phyloP scores from a whole-genome alignment of 495 filamentous ascomycete species.

The Eremomyces bilateralis region DNA sequence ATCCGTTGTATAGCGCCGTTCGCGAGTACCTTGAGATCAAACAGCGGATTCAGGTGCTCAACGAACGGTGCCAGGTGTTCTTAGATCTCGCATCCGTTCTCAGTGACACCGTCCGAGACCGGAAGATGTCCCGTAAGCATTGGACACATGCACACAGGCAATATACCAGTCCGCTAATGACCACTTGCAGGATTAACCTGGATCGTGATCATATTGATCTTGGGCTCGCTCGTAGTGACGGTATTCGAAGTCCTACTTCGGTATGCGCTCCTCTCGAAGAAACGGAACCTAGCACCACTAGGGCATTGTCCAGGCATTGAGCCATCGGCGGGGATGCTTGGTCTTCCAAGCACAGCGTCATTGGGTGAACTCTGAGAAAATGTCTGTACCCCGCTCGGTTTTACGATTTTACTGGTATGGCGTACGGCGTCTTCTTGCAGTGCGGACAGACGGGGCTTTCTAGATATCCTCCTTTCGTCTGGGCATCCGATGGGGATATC shows the following conservation, averaged over 20 bases:
- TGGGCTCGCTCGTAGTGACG: constrained; percentile 77
- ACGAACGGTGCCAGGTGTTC: constrained; percentile 92
- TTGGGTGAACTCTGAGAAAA: no score
- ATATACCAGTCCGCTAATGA: neutral
- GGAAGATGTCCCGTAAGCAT: constrained; percentile 58
- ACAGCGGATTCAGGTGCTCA: constrained; percentile 79
- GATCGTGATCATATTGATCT: constrained; percentile 92
- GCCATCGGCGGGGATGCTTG: no score
- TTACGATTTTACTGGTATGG: no score
- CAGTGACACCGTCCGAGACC: constrained; percentile 74
- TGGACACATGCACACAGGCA: neutral
- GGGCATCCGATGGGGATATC: no score
- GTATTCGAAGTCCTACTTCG: neutral
- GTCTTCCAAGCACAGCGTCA: no score
- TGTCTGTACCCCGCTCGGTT: no score
- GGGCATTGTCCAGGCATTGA: no score
- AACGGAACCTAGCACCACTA: no score
- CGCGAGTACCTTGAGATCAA: constrained; percentile 97
- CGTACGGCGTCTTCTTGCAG: no score
- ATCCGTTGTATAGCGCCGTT: constrained; percentile 83
- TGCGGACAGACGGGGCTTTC: no score
- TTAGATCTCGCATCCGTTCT: constrained; percentile 91
- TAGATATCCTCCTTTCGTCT: no score
- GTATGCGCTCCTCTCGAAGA: no score
- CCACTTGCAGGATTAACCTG: constrained; percentile 47